A percentile compares a stretch with the other conserved stretches of the same genome.
These are phyloP conservation scores for Solanum habrochaites DNA, from an alignment of 257 asterid genomes.

Conservation along the genomic window DNA sequence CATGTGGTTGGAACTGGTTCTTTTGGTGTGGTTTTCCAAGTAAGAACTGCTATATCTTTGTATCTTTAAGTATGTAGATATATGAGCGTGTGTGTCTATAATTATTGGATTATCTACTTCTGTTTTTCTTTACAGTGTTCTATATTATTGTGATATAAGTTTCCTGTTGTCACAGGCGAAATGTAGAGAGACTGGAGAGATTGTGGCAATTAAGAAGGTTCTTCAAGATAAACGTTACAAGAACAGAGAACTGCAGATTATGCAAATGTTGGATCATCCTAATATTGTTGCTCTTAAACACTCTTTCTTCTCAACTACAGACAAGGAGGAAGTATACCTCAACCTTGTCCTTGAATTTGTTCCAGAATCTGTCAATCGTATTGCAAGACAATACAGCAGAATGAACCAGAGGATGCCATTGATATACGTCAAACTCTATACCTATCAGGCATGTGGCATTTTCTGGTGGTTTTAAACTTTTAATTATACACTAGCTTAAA, in stretches of 20 bases:
- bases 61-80: not conserved
- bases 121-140: not conserved
- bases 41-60: slow-evolving; percentile 20
- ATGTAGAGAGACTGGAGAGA: slow-evolving; percentile 93
- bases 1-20: slow-evolving; percentile 98
- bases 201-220: slow-evolving; percentile 93
- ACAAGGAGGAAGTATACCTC: slow-evolving; percentile 87
- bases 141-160: slow-evolving; percentile 3
- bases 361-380: slow-evolving; percentile 90
- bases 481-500: not conserved
- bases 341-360: slow-evolving; percentile 93
- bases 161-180: slow-evolving; percentile 52
- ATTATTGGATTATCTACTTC: not conserved
- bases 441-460: slow-evolving; percentile 56
- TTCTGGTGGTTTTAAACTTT: not conserved
- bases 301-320: slow-evolving; percentile 80
- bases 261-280: slow-evolving; percentile 99
- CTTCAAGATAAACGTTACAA: slow-evolving; percentile 98
- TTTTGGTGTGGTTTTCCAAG: slow-evolving; percentile 93
- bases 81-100: not conserved
- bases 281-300: slow-evolving; percentile 85
- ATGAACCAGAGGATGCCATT: slow-evolving; percentile 86
- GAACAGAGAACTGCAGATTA: slow-evolving; percentile 90
- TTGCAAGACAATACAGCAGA: slow-evolving; percentile 88
- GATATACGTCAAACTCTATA: slow-evolving; percentile 83